Evolutionary conservation across 805 yeast species (phyloP).

Genomic region (Ogataea paraovalis): DNA sequence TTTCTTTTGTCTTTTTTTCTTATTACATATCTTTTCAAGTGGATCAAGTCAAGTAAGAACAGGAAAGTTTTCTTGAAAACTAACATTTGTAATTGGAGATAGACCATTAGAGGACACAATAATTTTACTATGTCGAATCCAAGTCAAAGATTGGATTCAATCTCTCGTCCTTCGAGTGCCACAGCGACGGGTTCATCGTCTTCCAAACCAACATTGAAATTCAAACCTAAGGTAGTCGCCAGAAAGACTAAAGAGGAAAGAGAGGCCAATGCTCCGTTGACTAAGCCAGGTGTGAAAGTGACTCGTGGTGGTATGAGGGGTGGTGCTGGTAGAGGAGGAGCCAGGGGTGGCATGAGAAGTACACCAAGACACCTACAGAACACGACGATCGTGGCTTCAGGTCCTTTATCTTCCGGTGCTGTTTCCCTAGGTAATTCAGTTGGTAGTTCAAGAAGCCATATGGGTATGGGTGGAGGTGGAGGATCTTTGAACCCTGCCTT

Average conservation of each 20-base stretch:
- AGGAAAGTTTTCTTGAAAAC: no score
- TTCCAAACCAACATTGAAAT: conserved; percentile 56
- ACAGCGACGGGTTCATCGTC: conserved; percentile 10
- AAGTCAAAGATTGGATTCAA: conserved; percentile 35
- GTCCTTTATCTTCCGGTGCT: conserved; percentile 68
- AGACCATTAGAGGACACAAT: neutral
- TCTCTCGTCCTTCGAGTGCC: conserved; percentile 28
- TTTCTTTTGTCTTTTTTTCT: neutral
- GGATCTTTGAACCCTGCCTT: conserved; percentile 34
- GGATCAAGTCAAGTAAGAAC: neutral
- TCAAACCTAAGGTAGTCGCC: conserved; percentile 84
- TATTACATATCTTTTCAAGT: neutral
- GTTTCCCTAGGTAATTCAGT: conserved; percentile 39
- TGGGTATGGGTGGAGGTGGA: conserved; percentile 14
- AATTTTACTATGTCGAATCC: conserved; percentile 17
- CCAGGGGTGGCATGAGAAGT: conserved; percentile 27
- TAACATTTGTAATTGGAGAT: no score
- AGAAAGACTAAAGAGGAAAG: conserved; percentile 81
- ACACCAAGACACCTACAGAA: conserved; percentile 34
- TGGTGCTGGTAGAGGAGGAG: conserved; percentile 31
- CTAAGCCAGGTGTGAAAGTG: conserved; percentile 34
- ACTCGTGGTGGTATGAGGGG: conserved; percentile 16
- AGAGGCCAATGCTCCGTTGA: conserved; percentile 63
- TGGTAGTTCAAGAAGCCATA: conserved; percentile 8
- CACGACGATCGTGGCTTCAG: conserved; percentile 66